Evolutionary conservation across 1,139 yeast genomes (phyloP).

Genomic region (Candida sanyaensis): DNA sequence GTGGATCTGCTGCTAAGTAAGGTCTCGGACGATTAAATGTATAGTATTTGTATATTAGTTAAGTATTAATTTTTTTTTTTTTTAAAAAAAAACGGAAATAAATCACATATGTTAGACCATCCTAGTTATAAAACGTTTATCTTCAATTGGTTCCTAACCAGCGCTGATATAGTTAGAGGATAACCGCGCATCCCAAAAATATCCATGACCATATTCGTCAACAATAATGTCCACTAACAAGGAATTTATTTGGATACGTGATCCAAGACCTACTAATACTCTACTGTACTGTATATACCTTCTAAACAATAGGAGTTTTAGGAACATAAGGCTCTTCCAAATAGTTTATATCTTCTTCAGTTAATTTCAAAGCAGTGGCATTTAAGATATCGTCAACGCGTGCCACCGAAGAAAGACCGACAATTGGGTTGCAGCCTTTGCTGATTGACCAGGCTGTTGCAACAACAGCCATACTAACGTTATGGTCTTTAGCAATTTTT

Average conservation of each 20-base stretch:
- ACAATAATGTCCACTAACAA: too few species aligned
- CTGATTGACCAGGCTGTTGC: slow-evolving; percentile 56
- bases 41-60: not conserved
- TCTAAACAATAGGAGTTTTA: not conserved
- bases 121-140: too few species aligned
- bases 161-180: too few species aligned
- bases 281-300: too few species aligned
- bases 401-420: slow-evolving; percentile 53
- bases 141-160: too few species aligned
- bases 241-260: too few species aligned
- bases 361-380: slow-evolving; percentile 41
- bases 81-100: not conserved
- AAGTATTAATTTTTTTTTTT: too few species aligned
- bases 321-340: slow-evolving; percentile 50
- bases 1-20: slow-evolving; percentile 59
- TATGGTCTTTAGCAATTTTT: slow-evolving; percentile 45
- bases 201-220: too few species aligned
- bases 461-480: slow-evolving; percentile 53
- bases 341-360: slow-evolving; percentile 44
- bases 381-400: slow-evolving; percentile 56
- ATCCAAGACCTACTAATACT: too few species aligned
- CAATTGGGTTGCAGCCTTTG: slow-evolving; percentile 56
- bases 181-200: too few species aligned
- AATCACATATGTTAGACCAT: too few species aligned
- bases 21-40: not conserved